phyloP scores from a whole-genome alignment of 2,329 filamentous ascomycete species.

The Boeremia exigua region DNA sequence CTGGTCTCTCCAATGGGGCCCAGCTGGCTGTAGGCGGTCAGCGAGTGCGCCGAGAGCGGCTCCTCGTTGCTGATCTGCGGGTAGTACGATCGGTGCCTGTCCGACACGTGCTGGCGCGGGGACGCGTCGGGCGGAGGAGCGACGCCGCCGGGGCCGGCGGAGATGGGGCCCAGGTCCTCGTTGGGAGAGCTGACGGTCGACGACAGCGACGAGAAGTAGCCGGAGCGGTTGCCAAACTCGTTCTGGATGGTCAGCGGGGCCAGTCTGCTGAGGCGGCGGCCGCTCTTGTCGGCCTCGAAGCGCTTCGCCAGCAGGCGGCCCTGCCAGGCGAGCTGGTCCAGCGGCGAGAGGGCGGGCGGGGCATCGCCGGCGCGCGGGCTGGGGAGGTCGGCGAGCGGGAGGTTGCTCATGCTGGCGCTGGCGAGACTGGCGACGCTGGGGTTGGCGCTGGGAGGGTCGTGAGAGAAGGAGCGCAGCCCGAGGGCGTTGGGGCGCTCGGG shows the following conservation, averaged over 20 bases:
- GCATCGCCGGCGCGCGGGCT: constrained; percentile 63
- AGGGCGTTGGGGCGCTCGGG: constrained; percentile 41
- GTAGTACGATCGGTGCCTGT: constrained; percentile 47
- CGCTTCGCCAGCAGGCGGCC: constrained; percentile 86
- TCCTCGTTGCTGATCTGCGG: constrained; percentile 45
- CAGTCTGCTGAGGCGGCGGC: constrained; percentile 81
- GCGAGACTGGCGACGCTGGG: constrained; percentile 21
- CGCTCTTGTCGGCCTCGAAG: constrained; percentile 74
- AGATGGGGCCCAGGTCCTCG: constrained; percentile 46
- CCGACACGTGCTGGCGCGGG: constrained; percentile 36
- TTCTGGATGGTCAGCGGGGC: constrained; percentile 83
- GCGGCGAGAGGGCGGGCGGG: constrained; percentile 87
- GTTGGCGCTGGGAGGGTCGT: constrained; percentile 36
- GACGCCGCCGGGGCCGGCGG: not conserved
- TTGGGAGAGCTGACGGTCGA: constrained; percentile 62
- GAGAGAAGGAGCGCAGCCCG: constrained; percentile 42
- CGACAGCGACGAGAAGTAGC: constrained; percentile 79
- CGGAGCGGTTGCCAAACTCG: constrained; percentile 77
- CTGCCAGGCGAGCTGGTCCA: constrained; percentile 94
- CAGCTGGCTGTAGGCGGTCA: constrained; percentile 41
- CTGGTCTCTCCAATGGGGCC: constrained; percentile 45
- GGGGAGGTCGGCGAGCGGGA: constrained; percentile 50
- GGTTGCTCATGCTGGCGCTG: constrained; percentile 42
- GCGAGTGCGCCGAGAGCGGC: constrained; percentile 29
- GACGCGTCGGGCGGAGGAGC: constrained; percentile 34